These are phyloP conservation scores for Fistulina hepatica DNA, from an alignment of 1,284 basidiomycete species.

Conservation along the genomic window DNA sequence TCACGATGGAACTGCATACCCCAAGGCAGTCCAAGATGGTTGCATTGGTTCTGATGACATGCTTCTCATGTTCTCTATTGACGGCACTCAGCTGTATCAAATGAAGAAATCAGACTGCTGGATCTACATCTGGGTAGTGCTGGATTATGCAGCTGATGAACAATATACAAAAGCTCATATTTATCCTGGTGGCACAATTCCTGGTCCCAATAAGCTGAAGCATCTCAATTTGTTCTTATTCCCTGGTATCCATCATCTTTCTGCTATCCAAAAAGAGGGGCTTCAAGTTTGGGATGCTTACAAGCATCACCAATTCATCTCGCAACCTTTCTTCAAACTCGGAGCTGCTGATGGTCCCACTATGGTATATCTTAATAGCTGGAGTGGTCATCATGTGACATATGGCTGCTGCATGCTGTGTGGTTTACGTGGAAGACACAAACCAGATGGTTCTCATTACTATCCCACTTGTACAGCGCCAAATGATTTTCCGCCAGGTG, in stretches of 20 bases:
- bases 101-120: conserved; percentile 22
- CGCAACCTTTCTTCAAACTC: conserved; percentile 10
- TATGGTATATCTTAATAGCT: conserved; percentile 11
- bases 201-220: conserved; percentile 25
- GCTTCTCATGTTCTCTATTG: conserved; percentile 20
- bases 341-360: conserved; percentile 15
- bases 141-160: conserved; percentile 16
- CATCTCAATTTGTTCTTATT: conserved; percentile 29
- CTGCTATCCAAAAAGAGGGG: conserved; percentile 22
- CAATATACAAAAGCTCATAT: conserved; percentile 22
- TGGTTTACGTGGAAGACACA: conserved; percentile 13
- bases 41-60: conserved; percentile 17
- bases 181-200: conserved; percentile 20
- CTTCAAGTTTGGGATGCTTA: conserved; percentile 13
- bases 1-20: conserved; percentile 15
- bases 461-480: conserved; percentile 13
- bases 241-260: conserved; percentile 24
- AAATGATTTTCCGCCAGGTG: conserved; percentile 4
- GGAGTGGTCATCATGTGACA: conserved; percentile 12
- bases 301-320: neutral
- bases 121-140: conserved; percentile 24
- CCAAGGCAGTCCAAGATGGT: conserved; percentile 11
- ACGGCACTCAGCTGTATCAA: conserved; percentile 24
- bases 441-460: conserved; percentile 13
- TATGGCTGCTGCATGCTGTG: conserved; percentile 16